phyloP scores from a whole-genome alignment of 805 yeast species.

The Metschnikowia kofuensis region DNA sequence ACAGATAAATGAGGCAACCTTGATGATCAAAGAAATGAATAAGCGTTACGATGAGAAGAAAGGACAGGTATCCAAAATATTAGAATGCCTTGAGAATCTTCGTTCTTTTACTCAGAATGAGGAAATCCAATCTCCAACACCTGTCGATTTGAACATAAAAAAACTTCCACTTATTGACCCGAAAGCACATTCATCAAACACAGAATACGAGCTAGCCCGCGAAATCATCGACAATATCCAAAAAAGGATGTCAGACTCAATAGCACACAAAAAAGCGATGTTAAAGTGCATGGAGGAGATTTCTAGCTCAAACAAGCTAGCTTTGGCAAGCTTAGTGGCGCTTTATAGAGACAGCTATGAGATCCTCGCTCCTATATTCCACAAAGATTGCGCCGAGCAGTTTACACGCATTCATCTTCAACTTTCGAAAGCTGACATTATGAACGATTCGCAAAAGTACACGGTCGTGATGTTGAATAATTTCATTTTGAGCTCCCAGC shows the following conservation, averaged over 20 bases:
- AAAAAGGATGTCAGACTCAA: background rate
- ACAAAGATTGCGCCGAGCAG: slow-evolving; percentile 12
- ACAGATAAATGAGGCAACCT: slow-evolving; percentile 4
- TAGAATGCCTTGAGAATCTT: slow-evolving; percentile 1
- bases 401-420: slow-evolving; percentile 10
- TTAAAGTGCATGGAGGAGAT: background rate
- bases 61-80: background rate
- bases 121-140: background rate
- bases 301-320: slow-evolving; percentile 9
- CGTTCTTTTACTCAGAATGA: background rate
- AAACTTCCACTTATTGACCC: background rate
- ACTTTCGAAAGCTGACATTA: slow-evolving; percentile 1
- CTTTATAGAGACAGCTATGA: slow-evolving; percentile 12
- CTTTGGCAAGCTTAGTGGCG: slow-evolving; percentile 7
- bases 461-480: slow-evolving; percentile 7
- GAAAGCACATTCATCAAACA: background rate
- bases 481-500: slow-evolving; percentile 10
- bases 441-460: slow-evolving; percentile 3
- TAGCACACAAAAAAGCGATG: background rate
- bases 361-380: slow-evolving; percentile 11
- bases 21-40: slow-evolving; percentile 3
- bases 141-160: background rate
- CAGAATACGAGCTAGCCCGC: background rate
- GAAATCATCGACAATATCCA: background rate
- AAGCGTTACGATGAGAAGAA: slow-evolving; percentile 8